These are phyloP conservation scores for Oxyria digyna DNA, from an alignment of 148 eudicot species.

Conservation along the genomic window DNA sequence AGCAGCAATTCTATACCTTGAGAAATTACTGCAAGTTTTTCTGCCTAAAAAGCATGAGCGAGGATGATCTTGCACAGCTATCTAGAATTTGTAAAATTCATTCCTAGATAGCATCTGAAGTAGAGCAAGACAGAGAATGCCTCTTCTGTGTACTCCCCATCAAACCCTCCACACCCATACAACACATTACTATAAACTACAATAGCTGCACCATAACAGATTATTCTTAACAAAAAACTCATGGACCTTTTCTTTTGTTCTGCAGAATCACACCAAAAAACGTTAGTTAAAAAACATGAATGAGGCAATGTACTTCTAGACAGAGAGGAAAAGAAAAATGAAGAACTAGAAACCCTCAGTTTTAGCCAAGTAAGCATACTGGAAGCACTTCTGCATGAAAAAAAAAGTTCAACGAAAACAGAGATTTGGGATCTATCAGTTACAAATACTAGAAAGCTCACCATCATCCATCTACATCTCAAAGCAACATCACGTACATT, in stretches of 20 bases:
- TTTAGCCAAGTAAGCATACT: not conserved
- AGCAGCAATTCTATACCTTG: slow-evolving; percentile 1
- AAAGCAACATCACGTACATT: slow-evolving; percentile 92
- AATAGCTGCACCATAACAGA: not conserved
- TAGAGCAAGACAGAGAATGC: slow-evolving; percentile 2
- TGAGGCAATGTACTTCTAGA: not conserved
- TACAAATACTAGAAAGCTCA: slow-evolving; percentile 24
- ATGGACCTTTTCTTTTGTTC: not conserved
- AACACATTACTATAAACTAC: slow-evolving; percentile 1
- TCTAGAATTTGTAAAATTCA: not conserved
- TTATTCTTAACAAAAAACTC: too few relatives aligned
- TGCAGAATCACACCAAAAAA: not conserved
- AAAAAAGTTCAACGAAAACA: not conserved
- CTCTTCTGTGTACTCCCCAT: not conserved
- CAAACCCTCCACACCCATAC: not conserved
- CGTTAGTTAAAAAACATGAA: not conserved
- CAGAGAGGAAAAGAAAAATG: not conserved
- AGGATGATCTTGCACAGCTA: not conserved
- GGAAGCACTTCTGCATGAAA: not conserved
- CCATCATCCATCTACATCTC: slow-evolving; percentile 90
- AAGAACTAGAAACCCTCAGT: not conserved
- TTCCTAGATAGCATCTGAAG: not conserved
- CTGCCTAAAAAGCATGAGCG: not conserved
- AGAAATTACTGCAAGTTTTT: not conserved
- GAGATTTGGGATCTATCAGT: not conserved